phyloP scores from a whole-genome alignment of 768 basidiomycete species.

The Mycena pura region DNA sequence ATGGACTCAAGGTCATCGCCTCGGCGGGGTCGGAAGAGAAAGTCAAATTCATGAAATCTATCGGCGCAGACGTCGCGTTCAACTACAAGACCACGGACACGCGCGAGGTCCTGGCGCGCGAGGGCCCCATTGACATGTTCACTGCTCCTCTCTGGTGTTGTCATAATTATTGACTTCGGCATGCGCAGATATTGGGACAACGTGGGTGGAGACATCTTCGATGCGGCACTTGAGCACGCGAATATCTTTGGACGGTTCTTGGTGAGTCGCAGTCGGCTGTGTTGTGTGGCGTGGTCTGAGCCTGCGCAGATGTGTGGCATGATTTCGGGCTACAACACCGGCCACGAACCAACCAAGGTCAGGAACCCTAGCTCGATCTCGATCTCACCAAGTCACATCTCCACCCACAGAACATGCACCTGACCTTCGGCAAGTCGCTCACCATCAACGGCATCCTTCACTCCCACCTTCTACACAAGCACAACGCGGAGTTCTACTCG shows the following conservation, averaged over 20 bases:
- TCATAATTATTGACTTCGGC: not conserved
- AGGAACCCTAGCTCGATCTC: slow-evolving; percentile 1
- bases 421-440: slow-evolving; percentile 43
- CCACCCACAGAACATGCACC: slow-evolving; percentile 39
- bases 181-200: slow-evolving; percentile 25
- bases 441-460: slow-evolving; percentile 47
- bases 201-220: slow-evolving; percentile 53
- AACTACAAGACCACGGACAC: slow-evolving; percentile 32
- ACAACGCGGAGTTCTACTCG: slow-evolving; percentile 38
- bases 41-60: slow-evolving; percentile 47
- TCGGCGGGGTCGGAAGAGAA: slow-evolving; percentile 61
- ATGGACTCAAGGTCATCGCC: slow-evolving; percentile 54
- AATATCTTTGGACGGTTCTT: slow-evolving; percentile 45
- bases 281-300: not conserved
- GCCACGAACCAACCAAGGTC: not conserved
- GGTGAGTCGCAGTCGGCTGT: slow-evolving; percentile 3
- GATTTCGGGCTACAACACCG: slow-evolving; percentile 5
- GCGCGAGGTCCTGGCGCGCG: slow-evolving; percentile 44
- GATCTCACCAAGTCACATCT: slow-evolving; percentile 31
- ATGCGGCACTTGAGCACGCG: slow-evolving; percentile 47
- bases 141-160: not conserved
- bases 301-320: not conserved
- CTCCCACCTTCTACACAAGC: slow-evolving; percentile 29
- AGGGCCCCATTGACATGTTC: slow-evolving; percentile 55
- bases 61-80: too few species aligned